Evolutionary conservation across 352 stramenopile species (phyloP).

Genomic region (Blastocystis hominis): DNA sequence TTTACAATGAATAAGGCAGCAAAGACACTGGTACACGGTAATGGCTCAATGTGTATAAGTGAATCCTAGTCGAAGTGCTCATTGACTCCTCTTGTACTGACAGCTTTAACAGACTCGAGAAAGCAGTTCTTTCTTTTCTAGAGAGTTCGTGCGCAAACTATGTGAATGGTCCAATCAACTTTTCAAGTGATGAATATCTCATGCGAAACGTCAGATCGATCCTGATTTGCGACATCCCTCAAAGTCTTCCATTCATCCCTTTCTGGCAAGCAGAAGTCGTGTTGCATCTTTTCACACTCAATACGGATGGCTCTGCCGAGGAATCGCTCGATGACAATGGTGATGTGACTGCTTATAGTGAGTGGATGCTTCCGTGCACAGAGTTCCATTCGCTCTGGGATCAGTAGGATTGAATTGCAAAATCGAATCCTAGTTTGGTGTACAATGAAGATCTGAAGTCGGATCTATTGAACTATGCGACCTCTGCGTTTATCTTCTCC

Average conservation of each 20-base stretch:
- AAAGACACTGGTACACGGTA: neutral
- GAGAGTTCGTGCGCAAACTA: constrained; percentile 58
- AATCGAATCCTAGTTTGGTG: constrained; percentile 66
- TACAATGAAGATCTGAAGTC: constrained; percentile 72
- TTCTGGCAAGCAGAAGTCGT: constrained; percentile 63
- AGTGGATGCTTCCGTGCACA: constrained; percentile 50
- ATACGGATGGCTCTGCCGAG: neutral
- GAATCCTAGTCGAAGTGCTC: constrained; percentile 30
- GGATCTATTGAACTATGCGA: constrained; percentile 74
- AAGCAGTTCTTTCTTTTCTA: constrained; percentile 59
- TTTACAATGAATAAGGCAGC: neutral
- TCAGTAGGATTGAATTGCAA: constrained; percentile 49
- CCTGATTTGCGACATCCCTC: constrained; percentile 64
- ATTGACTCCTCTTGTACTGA: neutral
- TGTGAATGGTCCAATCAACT: constrained; percentile 61
- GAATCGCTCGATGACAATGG: constrained; percentile 23
- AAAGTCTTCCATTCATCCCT: constrained; percentile 54
- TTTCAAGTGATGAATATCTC: constrained; percentile 60
- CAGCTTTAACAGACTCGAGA: constrained; percentile 35
- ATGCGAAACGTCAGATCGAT: constrained; percentile 63
- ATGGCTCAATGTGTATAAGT: neutral
- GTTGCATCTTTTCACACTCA: constrained; percentile 66
- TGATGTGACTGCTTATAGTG: constrained; percentile 47
- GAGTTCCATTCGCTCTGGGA: constrained; percentile 67
- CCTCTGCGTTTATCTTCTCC: constrained; percentile 78